phyloP scores from a whole-genome alignment of 495 filamentous ascomycete genomes.

The Penicillium salamii region DNA sequence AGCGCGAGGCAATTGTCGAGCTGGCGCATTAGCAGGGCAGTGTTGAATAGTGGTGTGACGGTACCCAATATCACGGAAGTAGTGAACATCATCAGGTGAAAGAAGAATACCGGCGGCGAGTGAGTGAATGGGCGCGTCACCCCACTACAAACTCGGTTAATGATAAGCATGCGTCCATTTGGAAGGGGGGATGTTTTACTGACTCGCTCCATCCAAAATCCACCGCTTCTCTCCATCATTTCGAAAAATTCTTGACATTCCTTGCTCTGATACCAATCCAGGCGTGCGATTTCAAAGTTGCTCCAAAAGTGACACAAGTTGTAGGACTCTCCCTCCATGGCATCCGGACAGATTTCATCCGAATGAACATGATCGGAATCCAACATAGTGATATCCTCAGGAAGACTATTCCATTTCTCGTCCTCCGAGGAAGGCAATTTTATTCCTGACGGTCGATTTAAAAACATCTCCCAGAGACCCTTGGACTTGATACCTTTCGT shows the following conservation, averaged over 20 bases:
- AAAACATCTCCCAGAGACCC: slow-evolving; percentile 99
- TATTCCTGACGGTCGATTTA: slow-evolving; percentile 64
- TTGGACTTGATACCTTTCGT: slow-evolving; percentile 85
- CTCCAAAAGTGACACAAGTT: slow-evolving; percentile 99
- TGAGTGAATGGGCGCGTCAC: slow-evolving; percentile 97
- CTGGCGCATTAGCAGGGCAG: slow-evolving; percentile 94
- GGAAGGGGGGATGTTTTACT: slow-evolving; percentile 30
- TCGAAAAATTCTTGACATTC: slow-evolving; percentile 98
- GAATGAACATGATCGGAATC: slow-evolving; percentile 70
- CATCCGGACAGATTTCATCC: slow-evolving; percentile 82
- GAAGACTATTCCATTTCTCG: slow-evolving; percentile 66
- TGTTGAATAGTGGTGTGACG: slow-evolving; percentile 99
- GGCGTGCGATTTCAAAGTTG: slow-evolving; percentile 96
- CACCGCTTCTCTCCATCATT: slow-evolving; percentile 97
- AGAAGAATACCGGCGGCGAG: slow-evolving; percentile 90
- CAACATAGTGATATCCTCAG: slow-evolving; percentile 76
- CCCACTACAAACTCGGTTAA: slow-evolving; percentile 65
- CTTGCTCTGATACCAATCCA: slow-evolving; percentile 95
- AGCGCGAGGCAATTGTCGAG: slow-evolving; percentile 78
- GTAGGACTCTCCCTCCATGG: slow-evolving; percentile 96
- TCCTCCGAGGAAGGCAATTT: slow-evolving; percentile 57
- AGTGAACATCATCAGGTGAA: slow-evolving; percentile 82
- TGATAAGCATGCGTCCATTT: background rate
- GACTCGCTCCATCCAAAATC: slow-evolving; percentile 99
- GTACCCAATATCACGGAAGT: slow-evolving; percentile 99